Evolutionary conservation across 306 rosid species (phyloP), one percentile per base, ranked within the genome.

Genomic region (Inga oerstediana): DNA sequence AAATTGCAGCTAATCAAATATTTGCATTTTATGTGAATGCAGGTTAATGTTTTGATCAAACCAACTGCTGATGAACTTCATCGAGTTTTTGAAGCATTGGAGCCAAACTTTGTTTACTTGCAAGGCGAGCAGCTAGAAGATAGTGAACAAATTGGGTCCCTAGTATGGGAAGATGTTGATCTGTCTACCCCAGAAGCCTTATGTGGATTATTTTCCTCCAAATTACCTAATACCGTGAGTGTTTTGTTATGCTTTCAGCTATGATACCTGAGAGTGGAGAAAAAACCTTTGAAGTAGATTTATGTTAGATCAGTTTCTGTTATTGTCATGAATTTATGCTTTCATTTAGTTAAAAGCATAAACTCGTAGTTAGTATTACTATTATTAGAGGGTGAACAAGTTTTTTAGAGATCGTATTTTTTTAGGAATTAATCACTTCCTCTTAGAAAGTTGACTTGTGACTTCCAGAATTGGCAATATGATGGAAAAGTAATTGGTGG

Each of bases 211-310:
- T 88, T 88, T 83, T 74, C 84, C 78, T 88, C 89, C 43, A 88
- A 83, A 78, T 70, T 88, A 71, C 91, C 91, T 72, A 75, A 81
- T 75, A 83, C 89, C 0, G 91, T 88, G 84, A 88, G 91, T 83
- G 43, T 77, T 75, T 69, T 34, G 37, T 24, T 43, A 24, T 77
- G 59, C 59, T 64, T 77, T 62, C 19, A 44, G 45, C 35, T 32
- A 39, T 74, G 30, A 16, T 74, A 49, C 52, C 49, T 24, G 41
- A 46, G 22, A 24, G 65, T 8, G 45, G 30, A 13, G 61, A n/a
- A 37, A n/a, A 35, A 35, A 5, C 39, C 10, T 3, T 20, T 54
- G 39, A 44, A 62, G 22, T 43, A 74, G 48, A 32, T 34, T 75
- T 52, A 1, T 52, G 48, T 17, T 27, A 24, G 37, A 62, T 62